Evolutionary conservation across 345 rosid species (phyloP).

Genomic region (Noccaea caerulescens): DNA sequence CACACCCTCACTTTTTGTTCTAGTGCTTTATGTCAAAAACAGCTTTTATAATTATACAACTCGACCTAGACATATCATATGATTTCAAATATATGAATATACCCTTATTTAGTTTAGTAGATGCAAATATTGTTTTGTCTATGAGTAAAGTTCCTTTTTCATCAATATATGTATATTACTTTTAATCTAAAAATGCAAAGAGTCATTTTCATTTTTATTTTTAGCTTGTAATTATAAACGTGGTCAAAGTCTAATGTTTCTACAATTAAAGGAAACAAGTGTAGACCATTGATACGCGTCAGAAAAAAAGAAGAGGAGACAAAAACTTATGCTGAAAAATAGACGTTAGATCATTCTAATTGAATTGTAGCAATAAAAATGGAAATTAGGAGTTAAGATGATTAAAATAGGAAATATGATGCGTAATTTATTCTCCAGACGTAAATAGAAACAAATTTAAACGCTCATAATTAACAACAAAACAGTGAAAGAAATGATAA

Average conservation of each 20-base stretch:
- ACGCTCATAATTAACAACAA: slow-evolving; percentile 17
- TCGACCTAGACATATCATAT: slow-evolving; percentile 28
- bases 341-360: slow-evolving; percentile 19
- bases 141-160: slow-evolving; percentile 2
- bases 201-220: slow-evolving; percentile 19
- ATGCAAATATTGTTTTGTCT: slow-evolving; percentile 13
- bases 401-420: background rate
- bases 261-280: background rate
- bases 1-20: background rate
- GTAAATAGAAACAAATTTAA: slow-evolving; percentile 6
- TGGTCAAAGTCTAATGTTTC: slow-evolving; percentile 29
- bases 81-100: slow-evolving; percentile 19
- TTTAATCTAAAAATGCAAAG: background rate
- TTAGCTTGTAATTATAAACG: background rate
- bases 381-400: background rate
- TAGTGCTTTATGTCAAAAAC: slow-evolving; percentile 31
- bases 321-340: background rate
- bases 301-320: slow-evolving; percentile 4
- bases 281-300: slow-evolving; percentile 30
- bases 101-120: background rate
- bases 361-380: background rate
- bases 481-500: slow-evolving; percentile 22
- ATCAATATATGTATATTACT: background rate
- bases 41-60: slow-evolving; percentile 29
- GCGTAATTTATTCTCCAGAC: background rate